phyloP scores from a whole-genome alignment of 345 rosid genomes.

The Euphorbia peplus region DNA sequence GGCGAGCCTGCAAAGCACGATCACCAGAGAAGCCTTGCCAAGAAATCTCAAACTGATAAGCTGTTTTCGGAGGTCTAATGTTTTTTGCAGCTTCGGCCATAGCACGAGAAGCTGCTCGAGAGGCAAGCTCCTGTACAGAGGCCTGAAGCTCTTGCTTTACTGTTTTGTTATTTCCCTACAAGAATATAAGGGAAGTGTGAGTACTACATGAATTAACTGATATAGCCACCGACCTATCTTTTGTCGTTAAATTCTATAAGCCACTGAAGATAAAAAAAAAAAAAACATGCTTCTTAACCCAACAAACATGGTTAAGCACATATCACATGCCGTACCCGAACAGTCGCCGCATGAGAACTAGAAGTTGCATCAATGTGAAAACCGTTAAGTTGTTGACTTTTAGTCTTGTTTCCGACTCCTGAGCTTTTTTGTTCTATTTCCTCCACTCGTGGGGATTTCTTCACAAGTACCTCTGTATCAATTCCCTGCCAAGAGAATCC shows the following conservation, averaged over 20 bases:
- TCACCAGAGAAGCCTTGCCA: slow-evolving; percentile 80
- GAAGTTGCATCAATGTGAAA: slow-evolving; percentile 24
- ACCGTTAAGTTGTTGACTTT: slow-evolving; percentile 21
- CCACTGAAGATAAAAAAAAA: neutral
- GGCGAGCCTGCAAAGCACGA: slow-evolving; percentile 46
- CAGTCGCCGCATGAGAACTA: slow-evolving; percentile 27
- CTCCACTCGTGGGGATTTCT: slow-evolving; percentile 34
- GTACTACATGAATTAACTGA: neutral
- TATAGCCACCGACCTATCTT: neutral
- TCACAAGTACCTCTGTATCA: slow-evolving; percentile 27
- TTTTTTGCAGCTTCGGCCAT: slow-evolving; percentile 67
- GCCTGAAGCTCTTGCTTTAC: slow-evolving; percentile 46
- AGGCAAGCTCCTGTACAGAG: slow-evolving; percentile 81
- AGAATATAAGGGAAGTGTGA: neutral
- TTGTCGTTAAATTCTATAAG: neutral
- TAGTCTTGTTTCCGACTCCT: slow-evolving; percentile 26
- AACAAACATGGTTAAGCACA: slow-evolving; percentile 5
- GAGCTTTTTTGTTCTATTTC: slow-evolving; percentile 37
- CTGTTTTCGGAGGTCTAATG: slow-evolving; percentile 65
- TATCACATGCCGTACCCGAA: slow-evolving; percentile 16
- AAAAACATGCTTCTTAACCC: no score
- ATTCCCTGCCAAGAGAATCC: slow-evolving; percentile 35
- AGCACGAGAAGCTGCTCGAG: slow-evolving; percentile 76
- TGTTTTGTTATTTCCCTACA: slow-evolving; percentile 39
- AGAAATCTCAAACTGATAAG: slow-evolving; percentile 77